Conservation (phyloP, 2,329 filamentous ascomycete genomes). For the Zymoseptoria ardabiliae region DNA sequence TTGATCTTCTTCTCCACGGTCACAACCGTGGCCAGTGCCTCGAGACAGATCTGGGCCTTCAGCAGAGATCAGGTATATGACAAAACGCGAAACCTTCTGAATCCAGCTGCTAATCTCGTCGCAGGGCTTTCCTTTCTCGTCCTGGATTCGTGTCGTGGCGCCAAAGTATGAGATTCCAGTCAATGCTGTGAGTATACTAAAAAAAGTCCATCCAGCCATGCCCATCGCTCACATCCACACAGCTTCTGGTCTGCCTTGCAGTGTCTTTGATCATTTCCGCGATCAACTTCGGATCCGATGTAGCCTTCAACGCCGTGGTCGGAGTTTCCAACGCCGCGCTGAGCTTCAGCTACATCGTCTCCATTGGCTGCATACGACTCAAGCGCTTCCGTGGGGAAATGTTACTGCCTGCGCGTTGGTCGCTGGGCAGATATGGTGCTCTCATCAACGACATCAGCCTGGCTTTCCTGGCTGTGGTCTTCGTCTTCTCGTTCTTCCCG, state of each 20-base stretch:
- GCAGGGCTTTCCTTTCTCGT: conserved; percentile 29
- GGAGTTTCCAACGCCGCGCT: conserved; percentile 33
- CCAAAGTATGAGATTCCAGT: conserved; percentile 27
- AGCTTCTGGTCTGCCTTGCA: conserved; percentile 24
- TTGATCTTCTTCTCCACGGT: conserved; percentile 30
- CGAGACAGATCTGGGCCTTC: conserved; percentile 30
- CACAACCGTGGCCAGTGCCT: conserved; percentile 29
- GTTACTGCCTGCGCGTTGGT: conserved; percentile 26
- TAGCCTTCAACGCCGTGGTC: conserved; percentile 36
- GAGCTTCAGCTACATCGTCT: conserved; percentile 29
- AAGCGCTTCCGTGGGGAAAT: conserved; percentile 26
- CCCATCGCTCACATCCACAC: conserved; percentile 3
- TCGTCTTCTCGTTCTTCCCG: conserved; percentile 32
- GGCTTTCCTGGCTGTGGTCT: conserved; percentile 24
- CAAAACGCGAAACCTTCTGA: neutral
- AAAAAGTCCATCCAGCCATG: neutral
- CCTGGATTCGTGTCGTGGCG: conserved; percentile 26
- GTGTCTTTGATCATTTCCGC: conserved; percentile 31
- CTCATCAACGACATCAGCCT: conserved; percentile 29
- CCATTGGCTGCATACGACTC: conserved; percentile 27
- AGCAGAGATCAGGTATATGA: conserved; percentile 23
- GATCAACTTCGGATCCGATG: conserved; percentile 37
- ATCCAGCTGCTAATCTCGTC: conserved; percentile 1
- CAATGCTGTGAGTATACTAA: conserved; percentile 21
- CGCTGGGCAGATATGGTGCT: conserved; percentile 28